A percentile compares a stretch with the other conserved stretches of the same genome.
Conservation (phyloP, 2,329 filamentous ascomycete genomes). For the Capronia epimyces region DNA sequence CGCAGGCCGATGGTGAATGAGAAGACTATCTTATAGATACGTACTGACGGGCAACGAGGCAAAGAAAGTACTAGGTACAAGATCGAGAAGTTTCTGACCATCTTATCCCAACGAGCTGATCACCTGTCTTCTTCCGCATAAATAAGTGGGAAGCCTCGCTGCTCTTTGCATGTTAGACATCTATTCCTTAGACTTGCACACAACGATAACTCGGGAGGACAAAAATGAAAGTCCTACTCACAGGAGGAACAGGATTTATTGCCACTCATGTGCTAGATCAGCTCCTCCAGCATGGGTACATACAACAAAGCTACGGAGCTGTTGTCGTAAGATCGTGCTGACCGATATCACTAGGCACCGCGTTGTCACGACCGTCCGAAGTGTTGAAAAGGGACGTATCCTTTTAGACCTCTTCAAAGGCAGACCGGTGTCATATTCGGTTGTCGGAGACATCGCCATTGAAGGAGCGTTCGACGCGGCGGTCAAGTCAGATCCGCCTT, state of each 20-base stretch:
- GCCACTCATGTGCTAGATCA: slow-evolving; percentile 16
- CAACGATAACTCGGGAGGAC: too few relatives aligned
- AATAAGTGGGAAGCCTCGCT: too few relatives aligned
- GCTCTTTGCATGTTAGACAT: too few relatives aligned
- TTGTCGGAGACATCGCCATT: slow-evolving; percentile 18
- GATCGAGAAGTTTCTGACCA: too few relatives aligned
- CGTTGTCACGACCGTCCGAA: slow-evolving; percentile 31
- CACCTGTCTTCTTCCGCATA: too few relatives aligned
- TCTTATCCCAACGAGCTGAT: too few relatives aligned
- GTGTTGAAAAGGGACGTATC: slow-evolving; percentile 27
- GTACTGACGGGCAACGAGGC: too few relatives aligned
- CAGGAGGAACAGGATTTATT: slow-evolving; percentile 22
- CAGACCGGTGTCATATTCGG: slow-evolving; percentile 3
- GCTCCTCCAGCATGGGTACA: slow-evolving; percentile 17
- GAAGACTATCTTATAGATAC: too few relatives aligned
- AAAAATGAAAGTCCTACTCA: slow-evolving; percentile 23
- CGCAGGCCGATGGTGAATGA: too few relatives aligned
- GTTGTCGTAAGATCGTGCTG: background rate
- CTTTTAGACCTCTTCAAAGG: slow-evolving; percentile 27
- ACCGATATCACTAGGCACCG: slow-evolving; percentile 13
- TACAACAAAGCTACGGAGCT: too few relatives aligned
- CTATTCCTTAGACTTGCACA: too few relatives aligned
- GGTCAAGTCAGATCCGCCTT: slow-evolving; percentile 44
- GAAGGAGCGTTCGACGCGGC: slow-evolving; percentile 38
- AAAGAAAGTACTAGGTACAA: too few relatives aligned